Base-by-base conservation (phyloP, 1,284 basidiomycete genomes). In the Apiotrichum brassicae region DNA sequence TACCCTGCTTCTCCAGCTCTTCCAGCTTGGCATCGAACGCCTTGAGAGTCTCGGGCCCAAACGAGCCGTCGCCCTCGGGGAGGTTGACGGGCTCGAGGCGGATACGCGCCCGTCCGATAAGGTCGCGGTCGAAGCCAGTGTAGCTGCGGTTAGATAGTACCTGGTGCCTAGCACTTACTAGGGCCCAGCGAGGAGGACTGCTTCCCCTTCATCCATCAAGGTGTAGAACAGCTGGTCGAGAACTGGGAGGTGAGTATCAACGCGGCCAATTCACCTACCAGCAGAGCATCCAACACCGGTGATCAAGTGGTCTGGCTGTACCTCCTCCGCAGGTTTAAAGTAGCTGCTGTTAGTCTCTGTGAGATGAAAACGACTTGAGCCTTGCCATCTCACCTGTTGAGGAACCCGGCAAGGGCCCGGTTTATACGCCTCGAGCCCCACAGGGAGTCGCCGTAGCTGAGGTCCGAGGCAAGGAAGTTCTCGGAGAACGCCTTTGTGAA, bases 171-270 rank as follows among this genome's bases (percentile, higher is more conserved):
- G n/a, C 11, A 59, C 64, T 32, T 41, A 68, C 66, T 70, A 70
- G 13, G 68, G 68, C 0, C 62, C 66, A 34, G 66, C 65, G 16
- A 75, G 55, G n/a, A 76, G 59, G 34, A 73, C 62, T 0, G 62
- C 66, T 46, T 76, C 75, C 19, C 70, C 73, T 23, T 64, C 64
- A 50, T 76, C 75, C 56, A 73, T 66, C 18, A 75, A 54, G 26
- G 67, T 70, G 42, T 71, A 65, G 45, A 71, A 68, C 3, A 75
- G 64, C 54, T 73, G 72, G 53, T 75, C 73, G 24, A 75, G 58
- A 2, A 73, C 67, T 60, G 43, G 23, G 30, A n/a, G 7, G 45
- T 40, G 37, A 47, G 35, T 4, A 11, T 12, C 18, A 5, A 3
- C 38, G 5, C 22, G 7, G 13, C 28, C 26, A 1, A 11, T 7